Conservation (phyloP, 192 early-diverging fungal genomes). For the Backusella sp. region DNA sequence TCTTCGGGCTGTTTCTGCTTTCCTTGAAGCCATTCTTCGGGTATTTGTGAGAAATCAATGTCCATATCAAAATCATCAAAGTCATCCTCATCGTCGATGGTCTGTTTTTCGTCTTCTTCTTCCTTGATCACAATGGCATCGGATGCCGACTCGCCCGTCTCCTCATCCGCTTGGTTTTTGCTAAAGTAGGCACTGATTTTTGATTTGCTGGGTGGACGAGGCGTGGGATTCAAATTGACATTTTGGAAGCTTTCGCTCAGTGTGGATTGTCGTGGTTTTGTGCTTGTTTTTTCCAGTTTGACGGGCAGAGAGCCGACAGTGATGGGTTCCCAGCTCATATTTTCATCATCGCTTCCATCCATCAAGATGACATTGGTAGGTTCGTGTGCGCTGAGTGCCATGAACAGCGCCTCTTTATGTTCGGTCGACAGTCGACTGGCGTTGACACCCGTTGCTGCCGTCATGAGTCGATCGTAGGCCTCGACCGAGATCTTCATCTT, state of each 20-base stretch:
- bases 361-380: slow-evolving; percentile 23
- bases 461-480: slow-evolving; percentile 31
- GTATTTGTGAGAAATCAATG: slow-evolving; percentile 36
- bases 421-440: slow-evolving; percentile 11
- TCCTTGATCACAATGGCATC: not conserved
- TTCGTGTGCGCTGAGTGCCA: slow-evolving; percentile 31
- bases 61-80: slow-evolving; percentile 35
- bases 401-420: slow-evolving; percentile 28
- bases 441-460: slow-evolving; percentile 26
- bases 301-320: not conserved
- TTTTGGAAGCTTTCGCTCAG: not conserved
- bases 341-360: slow-evolving; percentile 34
- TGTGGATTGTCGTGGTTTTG: not conserved
- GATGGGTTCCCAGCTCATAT: slow-evolving; percentile 11
- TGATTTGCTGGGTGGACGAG: not conserved
- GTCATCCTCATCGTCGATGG: no score
- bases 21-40: slow-evolving; percentile 35
- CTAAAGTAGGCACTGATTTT: not conserved
- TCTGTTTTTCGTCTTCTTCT: not conserved
- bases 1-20: not conserved
- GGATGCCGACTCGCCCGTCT: not conserved
- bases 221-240: not conserved
- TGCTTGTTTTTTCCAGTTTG: not conserved
- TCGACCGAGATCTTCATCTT: slow-evolving; percentile 25
- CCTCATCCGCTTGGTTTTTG: not conserved